A percentile compares a stretch with the other conserved stretches of the same genome.
These are phyloP conservation scores for Neurospora crassa DNA, from an alignment of 2,329 filamentous ascomycete species.

Conservation along the genomic window DNA sequence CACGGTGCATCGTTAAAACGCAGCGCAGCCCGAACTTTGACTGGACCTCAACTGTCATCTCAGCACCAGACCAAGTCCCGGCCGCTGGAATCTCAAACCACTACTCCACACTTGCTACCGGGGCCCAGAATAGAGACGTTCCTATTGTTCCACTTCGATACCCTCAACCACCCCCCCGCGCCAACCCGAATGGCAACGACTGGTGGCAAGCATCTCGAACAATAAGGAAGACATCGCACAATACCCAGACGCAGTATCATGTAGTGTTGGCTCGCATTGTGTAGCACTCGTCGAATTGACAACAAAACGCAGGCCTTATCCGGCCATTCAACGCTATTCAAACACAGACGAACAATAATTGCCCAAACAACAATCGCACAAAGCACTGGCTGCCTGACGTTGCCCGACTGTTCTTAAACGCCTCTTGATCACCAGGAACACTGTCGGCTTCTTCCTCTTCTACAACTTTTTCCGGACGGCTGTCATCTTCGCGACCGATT, in stretches of 20 bases:
- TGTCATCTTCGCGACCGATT: neutral
- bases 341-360: neutral
- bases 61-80: neutral
- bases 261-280: neutral
- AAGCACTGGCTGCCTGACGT: neutral
- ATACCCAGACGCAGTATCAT: neutral
- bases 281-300: neutral
- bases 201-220: neutral
- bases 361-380: neutral
- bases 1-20: neutral
- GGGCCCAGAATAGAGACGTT: neutral
- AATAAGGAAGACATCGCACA: neutral
- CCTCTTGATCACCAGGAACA: neutral
- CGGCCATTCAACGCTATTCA: neutral
- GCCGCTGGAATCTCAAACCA: neutral
- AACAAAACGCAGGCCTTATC: neutral
- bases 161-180: neutral
- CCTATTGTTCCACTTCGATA: neutral
- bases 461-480: neutral
- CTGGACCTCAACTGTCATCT: neutral
- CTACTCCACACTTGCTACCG: neutral
- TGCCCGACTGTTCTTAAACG: neutral
- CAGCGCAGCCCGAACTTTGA: neutral
- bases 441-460: neutral
- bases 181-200: neutral